Percentiles rank a stretch among this genome's conserved stretches.
Conservation (phyloP, 2,329 filamentous ascomycete genomes). For the Talaromyces amestolkiae region DNA sequence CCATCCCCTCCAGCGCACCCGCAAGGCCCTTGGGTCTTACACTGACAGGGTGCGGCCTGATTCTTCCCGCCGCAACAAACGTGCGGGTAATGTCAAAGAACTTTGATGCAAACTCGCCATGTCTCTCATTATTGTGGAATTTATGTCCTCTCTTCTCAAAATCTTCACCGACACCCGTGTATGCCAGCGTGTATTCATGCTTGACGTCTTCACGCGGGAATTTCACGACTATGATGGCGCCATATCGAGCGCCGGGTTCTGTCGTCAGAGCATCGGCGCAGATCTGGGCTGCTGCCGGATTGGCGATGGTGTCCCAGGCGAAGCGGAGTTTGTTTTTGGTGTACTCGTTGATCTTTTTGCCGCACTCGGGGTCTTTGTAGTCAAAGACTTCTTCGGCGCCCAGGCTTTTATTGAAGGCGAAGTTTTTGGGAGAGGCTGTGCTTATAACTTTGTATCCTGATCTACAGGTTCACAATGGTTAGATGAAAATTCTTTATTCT, state of each 20-base stretch:
- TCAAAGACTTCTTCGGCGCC: constrained; percentile 42
- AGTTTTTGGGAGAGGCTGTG: constrained; percentile 37
- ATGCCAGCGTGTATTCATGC: constrained; percentile 12
- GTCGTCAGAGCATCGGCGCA: constrained; percentile 17
- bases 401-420: constrained; percentile 31
- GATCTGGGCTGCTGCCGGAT: constrained; percentile 7
- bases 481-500: not conserved
- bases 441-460: constrained; percentile 36
- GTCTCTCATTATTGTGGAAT: constrained; percentile 12
- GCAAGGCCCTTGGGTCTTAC: constrained; percentile 16
- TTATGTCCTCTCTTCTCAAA: not conserved
- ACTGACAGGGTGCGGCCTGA: constrained; percentile 14
- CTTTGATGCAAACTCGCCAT: constrained; percentile 15
- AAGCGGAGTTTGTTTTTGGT: constrained; percentile 18
- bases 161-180: constrained; percentile 15
- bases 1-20: constrained; percentile 17
- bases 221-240: constrained; percentile 1
- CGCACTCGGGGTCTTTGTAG: constrained; percentile 40
- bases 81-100: constrained; percentile 16
- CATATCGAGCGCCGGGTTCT: constrained; percentile 16
- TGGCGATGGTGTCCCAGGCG: constrained; percentile 14
- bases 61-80: constrained; percentile 15
- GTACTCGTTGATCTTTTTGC: constrained; percentile 33
- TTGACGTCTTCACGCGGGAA: constrained; percentile 18
- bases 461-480: constrained; percentile 8